Base-by-base conservation (phyloP, 805 yeast species). In the Pichia exigua region DNA sequence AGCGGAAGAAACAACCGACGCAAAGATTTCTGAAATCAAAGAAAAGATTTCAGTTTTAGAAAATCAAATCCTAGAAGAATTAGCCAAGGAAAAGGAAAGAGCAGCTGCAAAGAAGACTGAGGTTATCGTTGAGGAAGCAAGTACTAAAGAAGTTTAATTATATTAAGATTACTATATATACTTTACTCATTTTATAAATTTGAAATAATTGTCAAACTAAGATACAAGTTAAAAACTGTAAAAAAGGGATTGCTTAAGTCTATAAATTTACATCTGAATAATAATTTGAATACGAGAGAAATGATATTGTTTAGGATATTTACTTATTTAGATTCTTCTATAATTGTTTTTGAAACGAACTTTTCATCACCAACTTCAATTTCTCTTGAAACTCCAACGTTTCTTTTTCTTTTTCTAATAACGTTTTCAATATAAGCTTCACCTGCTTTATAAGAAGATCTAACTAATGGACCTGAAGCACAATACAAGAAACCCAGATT, bases 401-500 rank as follows among this genome's bases (percentile, higher is more conserved):
- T 66, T 57, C 79, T 78, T 62, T 72, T 73, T 68, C 94, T 81
- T 70, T 87, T 85, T 63, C 83, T 83, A 53, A 92, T 74, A 30
- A 94, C 94, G 64, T 94, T 94, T 68, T 94, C 98, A 62, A 94
- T 91, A 62, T 90, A 94, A 2, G 95, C 87, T 69, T 94, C 99
- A 54, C 99, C 99, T 27, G 99, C 99, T 69, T 94, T 94, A 71
- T 94, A 94, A 2, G 96, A 87, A 1, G 97, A 89, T 67, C 99
- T 81, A 6, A 94, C 98, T 62, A 94, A 75, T 2, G 99, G 99
- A 5, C 98, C 99, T 54, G 95, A 84, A 2, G 99, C 99, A 68
- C 97, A 95, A 65, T 94, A 92, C 47, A 90, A 72, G 76, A 94
- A 94, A 1, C 99, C 99, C 78, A 92, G 71, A 43, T 87, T 88